Evolutionary conservation across 2,329 filamentous ascomycete genomes (phyloP), one percentile per base, ranked within the genome.

Genomic region (Nothopassalora personata): DNA sequence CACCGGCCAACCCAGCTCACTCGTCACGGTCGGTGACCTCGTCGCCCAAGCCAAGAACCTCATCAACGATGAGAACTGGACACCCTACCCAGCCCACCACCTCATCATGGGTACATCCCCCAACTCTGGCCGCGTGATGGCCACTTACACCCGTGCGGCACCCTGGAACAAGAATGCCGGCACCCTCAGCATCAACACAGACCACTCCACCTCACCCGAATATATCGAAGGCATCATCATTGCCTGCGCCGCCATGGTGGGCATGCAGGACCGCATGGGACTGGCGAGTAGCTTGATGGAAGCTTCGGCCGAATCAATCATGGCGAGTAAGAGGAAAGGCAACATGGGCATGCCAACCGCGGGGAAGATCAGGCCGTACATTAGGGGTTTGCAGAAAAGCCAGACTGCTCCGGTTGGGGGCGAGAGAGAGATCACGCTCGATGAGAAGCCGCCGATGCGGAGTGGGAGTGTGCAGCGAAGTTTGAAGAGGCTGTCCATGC

Each of bases 161-260:
- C 55, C 55, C 7, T 57, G 55, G 55, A 36, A 49, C 10, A 52
- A 45, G 48, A 36, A 46, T 9, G 33, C 34, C 5, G 55, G 55
- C 2, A 45, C 34, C 6, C 34, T 57, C 2, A 30, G 33, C 13
- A 52, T 57, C 13, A 34, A 31, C 10, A 36, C 55, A 33, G 23
- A 46, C 10, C 23, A 47, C 6, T 13, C 15, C 28, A 15, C 28
- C 11, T 30, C 48, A 1, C 30, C 45, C 3, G 55, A 53, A 30
- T 34, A 52, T 34, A 53, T 57, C 23, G 55, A 57, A 27, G 55
- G 55, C 33, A 52, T 57, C 13, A 48, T 57, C 48, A 57, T 57
- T 15, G 55, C 36, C 3, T 45, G 47, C 10, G 55, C 55, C 18
- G 55, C 55, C 1, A 52, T 57, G 55, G 55, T 53, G 3, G 55